phyloP scores from a whole-genome alignment of 129 eudicot genomes.

The Logfia minima region DNA sequence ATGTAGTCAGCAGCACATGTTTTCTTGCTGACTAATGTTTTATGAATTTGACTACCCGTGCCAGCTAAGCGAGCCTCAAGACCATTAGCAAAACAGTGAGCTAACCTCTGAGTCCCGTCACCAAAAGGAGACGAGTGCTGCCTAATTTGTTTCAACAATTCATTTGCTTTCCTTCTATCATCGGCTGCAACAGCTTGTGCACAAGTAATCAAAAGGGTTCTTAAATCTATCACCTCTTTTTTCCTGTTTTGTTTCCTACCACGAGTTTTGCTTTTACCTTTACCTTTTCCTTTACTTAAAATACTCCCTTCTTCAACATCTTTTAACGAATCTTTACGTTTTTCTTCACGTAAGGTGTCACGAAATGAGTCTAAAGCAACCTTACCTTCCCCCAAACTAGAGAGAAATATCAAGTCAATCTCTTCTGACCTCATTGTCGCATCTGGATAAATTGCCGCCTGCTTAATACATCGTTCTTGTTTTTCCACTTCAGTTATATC shows the following conservation, averaged over 20 bases:
- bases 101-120: conserved; percentile 74
- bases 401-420: conserved; percentile 63
- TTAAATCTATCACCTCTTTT: conserved; percentile 75
- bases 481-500: conserved; percentile 38
- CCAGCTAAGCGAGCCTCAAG: conserved; percentile 93
- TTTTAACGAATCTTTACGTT: conserved; percentile 26
- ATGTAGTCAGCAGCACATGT: conserved; percentile 77
- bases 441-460: conserved; percentile 61
- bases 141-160: conserved; percentile 52
- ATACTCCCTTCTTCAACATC: conserved; percentile 28
- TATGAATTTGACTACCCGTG: conserved; percentile 55
- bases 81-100: conserved; percentile 73
- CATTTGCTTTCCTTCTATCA: conserved; percentile 60
- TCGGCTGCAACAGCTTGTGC: conserved; percentile 73
- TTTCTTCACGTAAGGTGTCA: conserved; percentile 48
- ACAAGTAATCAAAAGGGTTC: conserved; percentile 62
- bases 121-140: conserved; percentile 70
- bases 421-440: conserved; percentile 54
- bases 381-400: conserved; percentile 48
- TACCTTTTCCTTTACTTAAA: conserved; percentile 30
- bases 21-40: conserved; percentile 43
- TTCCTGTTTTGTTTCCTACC: conserved; percentile 54
- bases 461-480: conserved; percentile 63
- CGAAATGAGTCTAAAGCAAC: conserved; percentile 45
- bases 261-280: conserved; percentile 51